Percentiles rank a stretch among this genome's conserved stretches.
These are phyloP conservation scores for Suillus bovinus DNA, from an alignment of 768 basidiomycete species.

Conservation along the genomic window DNA sequence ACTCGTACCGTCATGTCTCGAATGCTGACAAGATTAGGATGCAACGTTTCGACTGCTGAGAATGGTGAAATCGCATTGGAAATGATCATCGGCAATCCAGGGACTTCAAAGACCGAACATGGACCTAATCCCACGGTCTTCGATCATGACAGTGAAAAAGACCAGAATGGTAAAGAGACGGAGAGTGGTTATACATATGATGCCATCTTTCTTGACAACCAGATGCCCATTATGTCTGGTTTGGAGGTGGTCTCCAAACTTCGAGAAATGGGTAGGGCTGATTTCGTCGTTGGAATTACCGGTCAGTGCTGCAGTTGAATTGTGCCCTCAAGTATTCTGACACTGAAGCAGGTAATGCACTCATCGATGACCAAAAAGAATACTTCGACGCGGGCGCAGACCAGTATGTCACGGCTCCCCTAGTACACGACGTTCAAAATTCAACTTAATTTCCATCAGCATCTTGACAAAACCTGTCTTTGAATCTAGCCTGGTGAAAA, in stretches of 20 bases:
- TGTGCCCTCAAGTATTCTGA: slow-evolving; percentile 9
- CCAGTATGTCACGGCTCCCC: slow-evolving; percentile 49
- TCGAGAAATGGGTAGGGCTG: slow-evolving; percentile 60
- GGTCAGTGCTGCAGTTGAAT: slow-evolving; percentile 38
- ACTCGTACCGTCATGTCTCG: slow-evolving; percentile 82
- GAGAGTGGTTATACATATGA: slow-evolving; percentile 33
- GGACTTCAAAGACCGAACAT: slow-evolving; percentile 7
- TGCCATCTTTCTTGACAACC: slow-evolving; percentile 65
- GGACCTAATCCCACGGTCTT: slow-evolving; percentile 16
- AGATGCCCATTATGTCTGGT: slow-evolving; percentile 84
- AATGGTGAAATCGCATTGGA: slow-evolving; percentile 80
- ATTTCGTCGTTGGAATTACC: slow-evolving; percentile 84
- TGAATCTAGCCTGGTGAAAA: slow-evolving; percentile 49
- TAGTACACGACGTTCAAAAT: not conserved
- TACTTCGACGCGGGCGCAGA: slow-evolving; percentile 77
- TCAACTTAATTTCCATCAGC: slow-evolving; percentile 34
- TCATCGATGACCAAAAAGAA: slow-evolving; percentile 65
- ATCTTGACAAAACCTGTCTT: slow-evolving; percentile 80
- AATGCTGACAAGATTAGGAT: slow-evolving; percentile 76
- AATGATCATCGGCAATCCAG: slow-evolving; percentile 52
- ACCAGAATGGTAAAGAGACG: not conserved
- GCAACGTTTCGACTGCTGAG: slow-evolving; percentile 76
- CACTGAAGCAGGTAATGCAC: slow-evolving; percentile 49
- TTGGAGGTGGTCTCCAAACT: slow-evolving; percentile 65
- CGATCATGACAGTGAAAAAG: not conserved